Percentiles rank a stretch among this genome's conserved stretches.
Evolutionary conservation across 148 eudicot species (phyloP).

Genomic region (Heliamphora exappendiculata): DNA sequence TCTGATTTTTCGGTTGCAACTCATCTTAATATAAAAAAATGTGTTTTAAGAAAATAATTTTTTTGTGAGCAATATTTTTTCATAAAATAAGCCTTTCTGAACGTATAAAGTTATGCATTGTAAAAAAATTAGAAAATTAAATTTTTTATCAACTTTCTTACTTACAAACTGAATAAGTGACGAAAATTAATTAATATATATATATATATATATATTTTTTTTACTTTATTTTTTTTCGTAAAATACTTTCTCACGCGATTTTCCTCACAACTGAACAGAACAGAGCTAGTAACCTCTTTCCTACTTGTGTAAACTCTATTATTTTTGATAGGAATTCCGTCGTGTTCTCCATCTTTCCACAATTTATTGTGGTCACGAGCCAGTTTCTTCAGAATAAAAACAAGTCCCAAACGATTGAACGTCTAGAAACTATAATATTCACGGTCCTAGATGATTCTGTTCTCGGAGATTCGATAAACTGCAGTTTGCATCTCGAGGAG

Average conservation of each 20-base stretch:
- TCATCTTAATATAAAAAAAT: too few species aligned
- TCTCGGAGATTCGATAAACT: constrained; percentile 44
- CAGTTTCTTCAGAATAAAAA: constrained; percentile 59
- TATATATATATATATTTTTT: too few species aligned
- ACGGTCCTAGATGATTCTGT: constrained; percentile 26
- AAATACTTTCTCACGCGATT: background rate
- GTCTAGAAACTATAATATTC: constrained; percentile 46
- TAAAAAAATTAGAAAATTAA: background rate
- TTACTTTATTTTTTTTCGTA: too few species aligned
- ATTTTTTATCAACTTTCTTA: too few species aligned
- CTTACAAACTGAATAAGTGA: too few species aligned
- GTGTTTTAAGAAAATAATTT: constrained; percentile 52
- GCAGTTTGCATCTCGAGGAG: constrained; percentile 15
- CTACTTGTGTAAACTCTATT: constrained; percentile 52
- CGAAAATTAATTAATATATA: too few species aligned
- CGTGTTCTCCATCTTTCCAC: constrained; percentile 69
- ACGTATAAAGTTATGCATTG: too few species aligned
- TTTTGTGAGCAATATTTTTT: too few species aligned
- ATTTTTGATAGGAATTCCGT: constrained; percentile 62
- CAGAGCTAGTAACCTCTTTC: constrained; percentile 37
- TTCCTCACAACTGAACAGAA: too few species aligned
- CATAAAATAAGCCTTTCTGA: too few species aligned
- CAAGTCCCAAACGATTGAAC: constrained; percentile 55
- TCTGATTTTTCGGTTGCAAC: constrained; percentile 20
- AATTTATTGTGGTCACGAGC: constrained; percentile 71